A percentile compares a stretch with the other conserved stretches of the same genome.
Evolutionary conservation across 169 alveolate genomes (phyloP).

Genomic region (Hepatocystis sp.): DNA sequence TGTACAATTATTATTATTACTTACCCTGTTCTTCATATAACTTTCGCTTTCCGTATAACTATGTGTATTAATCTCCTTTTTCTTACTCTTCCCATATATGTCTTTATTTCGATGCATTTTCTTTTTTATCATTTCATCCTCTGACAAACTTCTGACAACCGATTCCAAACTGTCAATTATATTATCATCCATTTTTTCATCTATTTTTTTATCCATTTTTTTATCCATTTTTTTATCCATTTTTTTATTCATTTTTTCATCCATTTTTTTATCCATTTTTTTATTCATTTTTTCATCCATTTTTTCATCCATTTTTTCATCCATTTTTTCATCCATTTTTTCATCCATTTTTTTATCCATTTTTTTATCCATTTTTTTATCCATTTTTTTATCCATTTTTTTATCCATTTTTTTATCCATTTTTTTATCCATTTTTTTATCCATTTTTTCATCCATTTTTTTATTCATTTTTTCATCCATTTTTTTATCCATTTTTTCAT

Average conservation of each 20-base stretch:
- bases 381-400: background rate
- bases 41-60: background rate
- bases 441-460: background rate
- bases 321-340: background rate
- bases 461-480: no score
- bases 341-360: background rate
- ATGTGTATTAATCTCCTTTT: no score
- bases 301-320: background rate
- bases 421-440: no score
- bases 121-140: background rate
- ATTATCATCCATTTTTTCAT: background rate
- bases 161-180: background rate
- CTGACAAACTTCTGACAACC: background rate
- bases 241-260: conserved; percentile 2
- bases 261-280: background rate
- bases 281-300: background rate
- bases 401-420: background rate
- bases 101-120: background rate
- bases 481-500: no score
- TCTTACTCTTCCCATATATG: background rate
- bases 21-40: background rate
- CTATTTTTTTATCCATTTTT: background rate
- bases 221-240: conserved; percentile 1
- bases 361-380: background rate
- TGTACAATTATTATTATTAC: no score